These are phyloP conservation scores for Aquilaria sinensis DNA, from an alignment of 345 rosid species.

Conservation along the genomic window DNA sequence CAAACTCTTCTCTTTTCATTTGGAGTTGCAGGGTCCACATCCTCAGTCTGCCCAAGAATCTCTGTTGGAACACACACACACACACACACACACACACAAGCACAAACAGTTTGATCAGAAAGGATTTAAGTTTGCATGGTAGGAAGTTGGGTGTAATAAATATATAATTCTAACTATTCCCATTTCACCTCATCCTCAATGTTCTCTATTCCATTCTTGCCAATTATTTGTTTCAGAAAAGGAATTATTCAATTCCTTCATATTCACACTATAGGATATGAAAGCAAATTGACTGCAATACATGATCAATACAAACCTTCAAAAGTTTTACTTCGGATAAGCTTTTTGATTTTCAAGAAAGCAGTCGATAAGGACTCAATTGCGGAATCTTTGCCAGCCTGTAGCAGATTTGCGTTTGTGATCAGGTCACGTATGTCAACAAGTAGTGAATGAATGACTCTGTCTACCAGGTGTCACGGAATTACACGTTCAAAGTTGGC, in stretches of 20 bases:
- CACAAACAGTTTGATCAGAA: too few relatives aligned
- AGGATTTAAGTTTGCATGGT: too few relatives aligned
- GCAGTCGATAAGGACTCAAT: slow-evolving; percentile 49
- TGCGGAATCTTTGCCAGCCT: slow-evolving; percentile 46
- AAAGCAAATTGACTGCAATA: too few relatives aligned
- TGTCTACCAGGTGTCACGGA: not conserved
- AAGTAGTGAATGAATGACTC: not conserved
- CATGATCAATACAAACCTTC: too few relatives aligned
- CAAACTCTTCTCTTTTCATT: slow-evolving; percentile 49
- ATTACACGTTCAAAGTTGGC: not conserved
- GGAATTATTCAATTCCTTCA: too few relatives aligned
- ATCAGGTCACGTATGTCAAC: slow-evolving; percentile 1
- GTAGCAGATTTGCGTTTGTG: slow-evolving; percentile 21
- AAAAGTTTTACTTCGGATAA: slow-evolving; percentile 23
- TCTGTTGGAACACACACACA: slow-evolving; percentile 41
- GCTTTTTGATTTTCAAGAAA: slow-evolving; percentile 46
- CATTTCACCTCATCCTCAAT: too few relatives aligned
- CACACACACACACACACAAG: slow-evolving; percentile 17
- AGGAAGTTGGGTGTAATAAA: too few relatives aligned
- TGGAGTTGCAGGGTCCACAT: slow-evolving; percentile 35
- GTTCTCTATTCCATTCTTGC: too few relatives aligned
- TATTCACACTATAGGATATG: too few relatives aligned
- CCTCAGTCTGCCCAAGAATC: slow-evolving; percentile 49
- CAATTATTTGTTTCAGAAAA: too few relatives aligned
- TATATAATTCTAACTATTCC: too few relatives aligned